phyloP scores from a whole-genome alignment of 495 filamentous ascomycete genomes.

The Penicillium ochrochloron region DNA sequence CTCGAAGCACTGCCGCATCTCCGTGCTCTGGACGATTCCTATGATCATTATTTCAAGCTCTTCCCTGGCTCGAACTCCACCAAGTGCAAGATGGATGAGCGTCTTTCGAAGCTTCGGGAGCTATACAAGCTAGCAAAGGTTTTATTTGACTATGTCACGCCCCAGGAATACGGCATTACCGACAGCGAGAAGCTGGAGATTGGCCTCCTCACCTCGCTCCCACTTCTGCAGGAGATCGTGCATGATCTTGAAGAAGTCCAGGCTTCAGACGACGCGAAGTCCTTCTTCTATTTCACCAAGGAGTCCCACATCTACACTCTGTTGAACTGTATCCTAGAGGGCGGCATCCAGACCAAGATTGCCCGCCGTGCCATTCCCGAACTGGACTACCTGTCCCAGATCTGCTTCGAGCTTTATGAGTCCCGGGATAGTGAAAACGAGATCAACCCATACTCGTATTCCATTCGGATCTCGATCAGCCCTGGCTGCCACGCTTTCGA shows the following conservation, averaged over 20 bases:
- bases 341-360: slow-evolving; percentile 91
- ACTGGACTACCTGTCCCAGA: slow-evolving; percentile 95
- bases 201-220: slow-evolving; percentile 89
- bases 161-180: slow-evolving; percentile 96
- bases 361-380: slow-evolving; percentile 92
- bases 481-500: slow-evolving; percentile 96
- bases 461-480: slow-evolving; percentile 92
- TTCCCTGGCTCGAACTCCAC: slow-evolving; percentile 76
- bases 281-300: slow-evolving; percentile 98
- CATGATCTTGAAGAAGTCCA: slow-evolving; percentile 97
- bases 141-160: slow-evolving; percentile 96
- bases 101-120: slow-evolving; percentile 86
- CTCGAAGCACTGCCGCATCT: slow-evolving; percentile 52
- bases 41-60: slow-evolving; percentile 82
- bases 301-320: slow-evolving; percentile 98
- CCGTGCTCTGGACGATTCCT: slow-evolving; percentile 51
- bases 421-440: slow-evolving; percentile 76
- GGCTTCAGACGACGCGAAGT: slow-evolving; percentile 88
- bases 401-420: slow-evolving; percentile 97
- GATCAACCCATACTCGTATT: slow-evolving; percentile 90
- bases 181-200: slow-evolving; percentile 97
- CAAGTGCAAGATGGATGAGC: slow-evolving; percentile 81
- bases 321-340: slow-evolving; percentile 96
- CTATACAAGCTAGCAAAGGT: slow-evolving; percentile 92
- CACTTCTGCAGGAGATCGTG: slow-evolving; percentile 93